A percentile compares a stretch with the other conserved stretches of the same genome.
These are phyloP conservation scores for Crithidia acanthocephali DNA, from an alignment of 208 protist genomes.

Conservation along the genomic window DNA sequence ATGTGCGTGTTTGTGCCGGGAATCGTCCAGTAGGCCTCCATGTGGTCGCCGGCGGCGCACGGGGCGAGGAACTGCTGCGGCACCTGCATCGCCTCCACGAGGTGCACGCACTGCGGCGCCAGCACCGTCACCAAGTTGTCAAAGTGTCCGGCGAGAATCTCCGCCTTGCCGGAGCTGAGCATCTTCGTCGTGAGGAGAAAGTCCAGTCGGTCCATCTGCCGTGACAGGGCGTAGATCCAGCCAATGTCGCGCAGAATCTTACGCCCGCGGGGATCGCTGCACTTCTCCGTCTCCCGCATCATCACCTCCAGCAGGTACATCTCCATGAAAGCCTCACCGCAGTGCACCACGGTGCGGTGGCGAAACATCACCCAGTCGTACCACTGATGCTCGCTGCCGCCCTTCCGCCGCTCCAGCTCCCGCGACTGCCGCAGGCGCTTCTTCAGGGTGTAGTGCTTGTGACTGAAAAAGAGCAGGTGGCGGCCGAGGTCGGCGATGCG, in stretches of 20 bases:
- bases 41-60: constrained; percentile 45
- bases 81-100: constrained; percentile 85
- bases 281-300: constrained; percentile 82
- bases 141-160: constrained; percentile 66
- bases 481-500: constrained; percentile 86
- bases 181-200: constrained; percentile 78
- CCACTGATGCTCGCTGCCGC: constrained; percentile 87
- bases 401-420: constrained; percentile 83
- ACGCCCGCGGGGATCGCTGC: constrained; percentile 74
- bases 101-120: constrained; percentile 84
- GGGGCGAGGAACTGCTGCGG: constrained; percentile 58
- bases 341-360: constrained; percentile 86
- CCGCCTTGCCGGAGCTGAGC: constrained; percentile 69
- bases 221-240: constrained; percentile 84
- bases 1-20: constrained; percentile 84
- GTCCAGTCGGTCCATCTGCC: constrained; percentile 81
- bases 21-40: constrained; percentile 92
- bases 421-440: constrained; percentile 74
- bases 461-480: constrained; percentile 89
- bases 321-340: constrained; percentile 92
- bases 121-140: constrained; percentile 90
- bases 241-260: constrained; percentile 89
- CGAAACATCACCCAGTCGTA: constrained; percentile 92
- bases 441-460: constrained; percentile 87
- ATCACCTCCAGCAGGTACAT: constrained; percentile 77